A percentile compares a stretch with the other conserved stretches of the same genome.
phyloP scores from a whole-genome alignment of 345 rosid genomes.

The Heritiera littoralis region DNA sequence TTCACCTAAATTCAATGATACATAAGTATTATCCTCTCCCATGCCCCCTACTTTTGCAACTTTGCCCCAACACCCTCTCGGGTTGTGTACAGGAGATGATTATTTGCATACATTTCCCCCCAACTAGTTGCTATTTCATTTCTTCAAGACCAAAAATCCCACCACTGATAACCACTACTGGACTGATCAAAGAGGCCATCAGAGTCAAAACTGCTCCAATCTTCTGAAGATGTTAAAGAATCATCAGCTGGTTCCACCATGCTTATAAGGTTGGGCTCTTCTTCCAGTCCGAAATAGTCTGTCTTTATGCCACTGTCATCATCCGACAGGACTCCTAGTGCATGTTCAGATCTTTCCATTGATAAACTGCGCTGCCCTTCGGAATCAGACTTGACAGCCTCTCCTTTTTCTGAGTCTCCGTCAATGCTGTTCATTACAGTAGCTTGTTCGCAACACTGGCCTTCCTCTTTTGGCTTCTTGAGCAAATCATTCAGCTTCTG shows the following conservation, averaged over 20 bases:
- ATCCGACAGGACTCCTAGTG: conserved; percentile 39
- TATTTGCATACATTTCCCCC: conserved; percentile 23
- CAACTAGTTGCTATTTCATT: not conserved
- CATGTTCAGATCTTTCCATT: conserved; percentile 35
- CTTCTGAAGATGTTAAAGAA: conserved; percentile 69
- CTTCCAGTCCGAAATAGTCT: conserved; percentile 62
- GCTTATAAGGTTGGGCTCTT: conserved; percentile 51
- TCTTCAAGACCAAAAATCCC: conserved; percentile 72
- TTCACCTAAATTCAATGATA: conserved; percentile 7
- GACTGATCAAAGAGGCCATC: conserved; percentile 59
- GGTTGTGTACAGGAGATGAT: conserved; percentile 9
- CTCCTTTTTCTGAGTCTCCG: conserved; percentile 51
- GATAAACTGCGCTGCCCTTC: conserved; percentile 39
- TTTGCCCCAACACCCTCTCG: conserved; percentile 1
- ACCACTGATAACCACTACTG: conserved; percentile 55
- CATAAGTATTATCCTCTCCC: conserved; percentile 10
- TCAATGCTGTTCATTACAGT: conserved; percentile 33
- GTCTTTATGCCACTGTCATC: conserved; percentile 51
- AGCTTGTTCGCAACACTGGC: conserved; percentile 30
- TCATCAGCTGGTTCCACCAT: conserved; percentile 62
- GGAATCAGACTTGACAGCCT: conserved; percentile 31
- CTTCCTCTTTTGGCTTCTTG: conserved; percentile 36
- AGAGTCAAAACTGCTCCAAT: conserved; percentile 64
- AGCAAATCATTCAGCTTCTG: conserved; percentile 52
- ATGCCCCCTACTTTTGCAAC: not conserved